These are phyloP conservation scores for Diplogelasinospora grovesii DNA, from an alignment of 495 filamentous ascomycete species.

Conservation along the genomic window DNA sequence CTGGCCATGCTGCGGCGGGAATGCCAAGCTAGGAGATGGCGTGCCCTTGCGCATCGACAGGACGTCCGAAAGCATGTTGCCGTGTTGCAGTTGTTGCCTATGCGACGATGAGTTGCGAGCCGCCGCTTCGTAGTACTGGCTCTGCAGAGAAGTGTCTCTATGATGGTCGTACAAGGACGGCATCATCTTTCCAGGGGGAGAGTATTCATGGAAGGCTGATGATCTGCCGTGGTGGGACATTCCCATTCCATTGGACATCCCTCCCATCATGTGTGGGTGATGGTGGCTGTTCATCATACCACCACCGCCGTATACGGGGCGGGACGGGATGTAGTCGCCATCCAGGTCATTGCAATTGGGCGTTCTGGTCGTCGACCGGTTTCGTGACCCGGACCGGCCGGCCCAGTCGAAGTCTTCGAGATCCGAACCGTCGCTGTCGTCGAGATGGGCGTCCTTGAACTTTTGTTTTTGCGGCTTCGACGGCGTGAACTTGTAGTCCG, in stretches of 20 bases:
- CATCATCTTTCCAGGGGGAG: slow-evolving; percentile 54
- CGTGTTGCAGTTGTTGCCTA: slow-evolving; percentile 23
- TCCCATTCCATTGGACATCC: slow-evolving; percentile 23
- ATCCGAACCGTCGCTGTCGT: slow-evolving; percentile 31
- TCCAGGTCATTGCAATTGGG: slow-evolving; percentile 24
- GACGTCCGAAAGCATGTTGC: slow-evolving; percentile 45
- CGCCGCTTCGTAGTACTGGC: slow-evolving; percentile 58
- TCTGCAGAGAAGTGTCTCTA: slow-evolving; percentile 31
- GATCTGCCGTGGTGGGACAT: slow-evolving; percentile 32
- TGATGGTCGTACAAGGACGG: slow-evolving; percentile 49
- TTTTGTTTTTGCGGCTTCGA: slow-evolving; percentile 57
- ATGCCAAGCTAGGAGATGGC: slow-evolving; percentile 32
- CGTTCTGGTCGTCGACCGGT: slow-evolving; percentile 23
- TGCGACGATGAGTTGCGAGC: slow-evolving; percentile 35
- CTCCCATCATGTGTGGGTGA: slow-evolving; percentile 18
- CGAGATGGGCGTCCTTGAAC: slow-evolving; percentile 28
- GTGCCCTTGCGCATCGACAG: slow-evolving; percentile 44
- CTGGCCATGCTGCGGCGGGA: slow-evolving; percentile 10
- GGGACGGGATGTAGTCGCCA: slow-evolving; percentile 29
- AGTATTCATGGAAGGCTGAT: slow-evolving; percentile 56
- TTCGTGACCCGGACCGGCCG: slow-evolving; percentile 16
- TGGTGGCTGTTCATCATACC: too few species aligned
- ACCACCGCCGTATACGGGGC: slow-evolving; percentile 22
- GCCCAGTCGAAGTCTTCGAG: slow-evolving; percentile 34
- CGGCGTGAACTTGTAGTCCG: slow-evolving; percentile 92